Evolutionary conservation across 2,329 filamentous ascomycete genomes (phyloP).

Genomic region (Penicillium brevicompactum): DNA sequence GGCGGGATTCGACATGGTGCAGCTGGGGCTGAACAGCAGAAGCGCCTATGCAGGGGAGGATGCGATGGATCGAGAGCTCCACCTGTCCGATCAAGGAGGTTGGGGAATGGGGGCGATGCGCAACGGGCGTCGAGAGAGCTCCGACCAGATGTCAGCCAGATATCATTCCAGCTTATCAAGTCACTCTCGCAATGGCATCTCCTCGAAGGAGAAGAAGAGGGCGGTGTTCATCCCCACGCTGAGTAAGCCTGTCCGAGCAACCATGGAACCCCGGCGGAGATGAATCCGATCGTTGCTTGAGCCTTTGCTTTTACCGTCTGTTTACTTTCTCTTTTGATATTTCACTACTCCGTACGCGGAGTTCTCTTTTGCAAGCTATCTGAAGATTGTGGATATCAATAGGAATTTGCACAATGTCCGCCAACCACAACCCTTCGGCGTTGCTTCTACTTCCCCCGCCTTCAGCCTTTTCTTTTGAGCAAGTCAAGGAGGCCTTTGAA

Average conservation of each 20-base stretch:
- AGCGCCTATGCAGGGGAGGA: constrained; percentile 11
- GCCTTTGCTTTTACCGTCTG: neutral
- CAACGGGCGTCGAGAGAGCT: constrained; percentile 44
- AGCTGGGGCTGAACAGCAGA: constrained; percentile 15
- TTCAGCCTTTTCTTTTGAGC: constrained; percentile 52
- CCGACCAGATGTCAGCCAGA: constrained; percentile 40
- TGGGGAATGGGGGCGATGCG: constrained; percentile 17
- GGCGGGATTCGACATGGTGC: constrained; percentile 46
- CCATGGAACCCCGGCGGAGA: constrained; percentile 4
- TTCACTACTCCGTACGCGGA: neutral
- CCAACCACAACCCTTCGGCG: constrained; percentile 28
- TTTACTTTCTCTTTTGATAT: neutral
- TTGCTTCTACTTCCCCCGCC: constrained; percentile 68
- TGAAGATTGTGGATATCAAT: neutral
- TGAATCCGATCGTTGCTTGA: neutral
- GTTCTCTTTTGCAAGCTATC: neutral
- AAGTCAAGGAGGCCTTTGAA: constrained; percentile 63
- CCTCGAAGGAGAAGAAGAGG: constrained; percentile 10
- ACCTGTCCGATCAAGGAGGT: constrained; percentile 9
- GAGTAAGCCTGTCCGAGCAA: constrained; percentile 8
- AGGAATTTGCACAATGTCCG: constrained; percentile 26
- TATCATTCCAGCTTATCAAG: constrained; percentile 34
- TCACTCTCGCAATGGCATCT: constrained; percentile 34
- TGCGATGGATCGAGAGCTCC: constrained; percentile 22
- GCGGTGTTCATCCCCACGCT: neutral